phyloP scores from a whole-genome alignment of 805 yeast genomes.

The Ogataea parapolymorpha region DNA sequence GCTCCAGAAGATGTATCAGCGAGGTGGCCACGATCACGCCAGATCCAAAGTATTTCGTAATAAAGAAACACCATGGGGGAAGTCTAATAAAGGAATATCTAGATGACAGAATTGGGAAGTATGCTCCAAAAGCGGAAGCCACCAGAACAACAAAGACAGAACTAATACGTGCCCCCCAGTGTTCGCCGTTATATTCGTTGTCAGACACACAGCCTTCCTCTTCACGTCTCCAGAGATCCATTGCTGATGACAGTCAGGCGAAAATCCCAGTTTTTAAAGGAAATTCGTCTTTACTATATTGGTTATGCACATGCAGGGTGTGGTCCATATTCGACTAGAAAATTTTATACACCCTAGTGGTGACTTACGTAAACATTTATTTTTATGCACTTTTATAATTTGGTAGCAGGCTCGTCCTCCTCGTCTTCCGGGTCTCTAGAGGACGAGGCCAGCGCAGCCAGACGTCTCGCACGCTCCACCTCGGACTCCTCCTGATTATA shows the following conservation, averaged over 20 bases:
- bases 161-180: conserved; percentile 48
- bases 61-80: conserved; percentile 61
- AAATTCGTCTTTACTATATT: conserved; percentile 5
- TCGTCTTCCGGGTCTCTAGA: conserved; percentile 36
- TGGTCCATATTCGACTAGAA: background rate
- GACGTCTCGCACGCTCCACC: conserved; percentile 29
- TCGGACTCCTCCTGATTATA: conserved; percentile 20
- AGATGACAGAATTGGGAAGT: conserved; percentile 61
- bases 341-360: conserved; percentile 7
- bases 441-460: conserved; percentile 28
- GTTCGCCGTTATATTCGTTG: conserved; percentile 29
- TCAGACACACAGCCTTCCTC: conserved; percentile 20
- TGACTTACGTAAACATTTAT: conserved; percentile 1
- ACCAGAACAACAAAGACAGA: conserved; percentile 59
- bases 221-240: conserved; percentile 11
- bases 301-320: conserved; percentile 10
- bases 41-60: conserved; percentile 75
- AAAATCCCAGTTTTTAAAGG: background rate
- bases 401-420: conserved; percentile 26
- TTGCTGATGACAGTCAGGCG: background rate
- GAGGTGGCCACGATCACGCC: conserved; percentile 85
- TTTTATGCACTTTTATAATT: conserved; percentile 3
- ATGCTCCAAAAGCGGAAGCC: conserved; percentile 56
- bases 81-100: conserved; percentile 53
- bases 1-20: conserved; percentile 68